phyloP scores from a whole-genome alignment of 1,139 yeast species.

The Pichia sp. region DNA sequence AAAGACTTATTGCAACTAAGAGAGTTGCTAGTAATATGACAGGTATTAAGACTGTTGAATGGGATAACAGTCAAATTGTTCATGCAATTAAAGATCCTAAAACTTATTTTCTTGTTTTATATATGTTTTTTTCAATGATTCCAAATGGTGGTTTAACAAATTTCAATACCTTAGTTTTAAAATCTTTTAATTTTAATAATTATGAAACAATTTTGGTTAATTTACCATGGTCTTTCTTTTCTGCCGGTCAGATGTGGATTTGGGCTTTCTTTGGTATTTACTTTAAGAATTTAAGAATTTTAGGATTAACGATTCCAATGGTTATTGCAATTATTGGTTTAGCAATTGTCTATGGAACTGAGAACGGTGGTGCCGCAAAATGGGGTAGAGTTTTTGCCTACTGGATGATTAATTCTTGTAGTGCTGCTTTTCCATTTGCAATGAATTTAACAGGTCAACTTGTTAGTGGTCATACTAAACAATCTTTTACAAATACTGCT shows the following conservation, averaged over 20 bases:
- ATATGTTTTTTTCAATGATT: slow-evolving; percentile 16
- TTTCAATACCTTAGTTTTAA: slow-evolving; percentile 14
- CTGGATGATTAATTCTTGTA: slow-evolving; percentile 23
- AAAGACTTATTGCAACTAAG: slow-evolving; percentile 31
- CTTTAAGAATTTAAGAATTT: slow-evolving; percentile 18
- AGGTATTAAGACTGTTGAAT: slow-evolving; percentile 20
- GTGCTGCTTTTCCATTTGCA: slow-evolving; percentile 14
- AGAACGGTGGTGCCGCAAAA: slow-evolving; percentile 17
- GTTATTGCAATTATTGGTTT: slow-evolving; percentile 22
- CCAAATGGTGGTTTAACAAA: slow-evolving; percentile 21
- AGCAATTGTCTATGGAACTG: slow-evolving; percentile 22
- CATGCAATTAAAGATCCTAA: slow-evolving; percentile 19
- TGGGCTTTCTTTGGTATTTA: slow-evolving; percentile 19
- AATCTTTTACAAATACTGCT: slow-evolving; percentile 50
- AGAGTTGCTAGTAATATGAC: slow-evolving; percentile 26
- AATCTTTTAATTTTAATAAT: slow-evolving; percentile 13
- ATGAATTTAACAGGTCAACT: slow-evolving; percentile 30
- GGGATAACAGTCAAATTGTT: slow-evolving; percentile 15
- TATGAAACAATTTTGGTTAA: slow-evolving; percentile 14
- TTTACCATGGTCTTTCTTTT: slow-evolving; percentile 18
- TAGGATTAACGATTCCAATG: slow-evolving; percentile 21
- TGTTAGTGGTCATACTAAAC: slow-evolving; percentile 62
- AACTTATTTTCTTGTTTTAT: slow-evolving; percentile 13
- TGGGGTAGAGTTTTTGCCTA: slow-evolving; percentile 24
- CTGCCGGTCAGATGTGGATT: slow-evolving; percentile 21